Evolutionary conservation across 2,329 filamentous ascomycete genomes (phyloP).

Genomic region (Thyridium curvatum): DNA sequence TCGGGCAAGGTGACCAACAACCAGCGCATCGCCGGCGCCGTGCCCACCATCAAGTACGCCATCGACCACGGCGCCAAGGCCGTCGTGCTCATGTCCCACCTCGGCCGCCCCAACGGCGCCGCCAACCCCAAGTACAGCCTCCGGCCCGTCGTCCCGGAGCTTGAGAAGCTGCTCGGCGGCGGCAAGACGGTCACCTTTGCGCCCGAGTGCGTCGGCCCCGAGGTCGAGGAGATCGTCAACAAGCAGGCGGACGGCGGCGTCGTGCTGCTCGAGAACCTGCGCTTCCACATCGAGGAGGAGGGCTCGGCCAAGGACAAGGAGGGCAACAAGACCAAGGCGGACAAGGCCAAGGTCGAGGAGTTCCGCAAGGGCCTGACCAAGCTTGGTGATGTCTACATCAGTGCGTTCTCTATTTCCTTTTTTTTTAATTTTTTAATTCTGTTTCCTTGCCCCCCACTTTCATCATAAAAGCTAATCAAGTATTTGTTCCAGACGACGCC

Average conservation of each 20-base stretch:
- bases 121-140: constrained; percentile 90
- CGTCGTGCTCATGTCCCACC: constrained; percentile 96
- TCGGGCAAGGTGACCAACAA: constrained; percentile 95
- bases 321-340: constrained; percentile 97
- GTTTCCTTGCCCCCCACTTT: not conserved
- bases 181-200: constrained; percentile 76
- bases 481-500: constrained; percentile 66
- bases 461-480: constrained; percentile 9
- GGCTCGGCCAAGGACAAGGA: constrained; percentile 89
- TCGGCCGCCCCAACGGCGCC: constrained; percentile 90
- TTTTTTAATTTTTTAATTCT: not conserved
- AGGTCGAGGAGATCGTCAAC: constrained; percentile 86
- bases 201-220: constrained; percentile 81
- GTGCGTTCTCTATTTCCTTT: constrained; percentile 45
- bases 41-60: constrained; percentile 93
- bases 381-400: constrained; percentile 93
- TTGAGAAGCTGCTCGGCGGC: constrained; percentile 79
- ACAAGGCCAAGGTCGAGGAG: constrained; percentile 83
- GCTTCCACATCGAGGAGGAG: constrained; percentile 98
- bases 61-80: constrained; percentile 85
- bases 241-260: constrained; percentile 76
- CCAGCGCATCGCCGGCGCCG: constrained; percentile 93
- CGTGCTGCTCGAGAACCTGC: constrained; percentile 92
- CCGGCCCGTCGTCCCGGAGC: constrained; percentile 82
- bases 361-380: constrained; percentile 95